These are phyloP conservation scores for Tillandsia fasciculata DNA, from an alignment of 176 grass and related monocot species.

Conservation along the genomic window DNA sequence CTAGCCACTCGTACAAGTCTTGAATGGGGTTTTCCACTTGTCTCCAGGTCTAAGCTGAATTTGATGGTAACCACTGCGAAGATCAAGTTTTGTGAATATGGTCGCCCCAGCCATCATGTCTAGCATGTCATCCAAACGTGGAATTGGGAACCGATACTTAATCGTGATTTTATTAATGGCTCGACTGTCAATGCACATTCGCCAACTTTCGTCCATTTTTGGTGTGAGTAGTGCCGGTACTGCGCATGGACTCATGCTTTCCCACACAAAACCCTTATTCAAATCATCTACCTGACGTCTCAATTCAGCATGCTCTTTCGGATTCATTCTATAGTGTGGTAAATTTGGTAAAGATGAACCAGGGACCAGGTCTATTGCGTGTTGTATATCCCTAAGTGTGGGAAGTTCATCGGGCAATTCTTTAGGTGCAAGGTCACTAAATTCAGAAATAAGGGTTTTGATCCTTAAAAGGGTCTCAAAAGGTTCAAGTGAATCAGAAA, in stretches of 20 bases:
- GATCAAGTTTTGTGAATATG: slow-evolving; percentile 9
- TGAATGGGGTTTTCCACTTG: not conserved
- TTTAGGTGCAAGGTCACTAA: not conserved
- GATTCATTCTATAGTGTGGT: not conserved
- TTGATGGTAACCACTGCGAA: slow-evolving; percentile 10
- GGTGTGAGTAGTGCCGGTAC: too few relatives aligned
- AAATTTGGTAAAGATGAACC: not conserved
- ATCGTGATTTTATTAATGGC: slow-evolving; percentile 3
- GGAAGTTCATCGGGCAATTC: not conserved
- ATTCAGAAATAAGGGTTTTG: not conserved
- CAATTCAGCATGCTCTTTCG: not conserved
- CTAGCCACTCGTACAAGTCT: not conserved
- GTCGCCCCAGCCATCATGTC: not conserved
- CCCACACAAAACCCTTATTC: slow-evolving; percentile 4
- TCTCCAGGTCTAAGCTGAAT: not conserved
- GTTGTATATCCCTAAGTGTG: not conserved
- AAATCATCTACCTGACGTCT: slow-evolving; percentile 3
- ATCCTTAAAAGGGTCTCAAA: not conserved
- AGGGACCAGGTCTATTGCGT: not conserved
- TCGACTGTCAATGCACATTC: not conserved
- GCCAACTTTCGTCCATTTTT: too few relatives aligned
- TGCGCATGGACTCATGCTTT: not conserved
- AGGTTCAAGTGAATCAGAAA: not conserved
- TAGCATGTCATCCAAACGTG: slow-evolving; percentile 7
- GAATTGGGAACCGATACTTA: not conserved